phyloP scores from a whole-genome alignment of 2,329 filamentous ascomycete genomes.

The Incumbomyces lentus region DNA sequence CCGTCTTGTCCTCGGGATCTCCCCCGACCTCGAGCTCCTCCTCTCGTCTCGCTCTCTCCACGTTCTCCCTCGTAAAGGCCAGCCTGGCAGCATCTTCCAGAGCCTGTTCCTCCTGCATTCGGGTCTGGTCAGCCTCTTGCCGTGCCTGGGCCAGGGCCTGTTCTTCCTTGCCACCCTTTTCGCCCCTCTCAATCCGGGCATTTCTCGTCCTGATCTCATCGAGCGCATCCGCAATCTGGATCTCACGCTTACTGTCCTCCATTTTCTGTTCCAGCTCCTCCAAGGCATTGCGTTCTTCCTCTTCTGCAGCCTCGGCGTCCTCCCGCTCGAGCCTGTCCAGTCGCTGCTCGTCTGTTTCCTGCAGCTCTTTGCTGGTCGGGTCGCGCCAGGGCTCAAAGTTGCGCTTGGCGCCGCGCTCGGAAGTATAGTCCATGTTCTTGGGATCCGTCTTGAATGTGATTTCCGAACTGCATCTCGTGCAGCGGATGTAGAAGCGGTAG shows the following conservation, averaged over 20 bases:
- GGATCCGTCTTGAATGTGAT: conserved; percentile 94
- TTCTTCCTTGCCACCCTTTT: conserved; percentile 52
- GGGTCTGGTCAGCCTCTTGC: conserved; percentile 48
- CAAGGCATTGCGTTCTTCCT: conserved; percentile 82
- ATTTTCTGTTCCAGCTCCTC: conserved; percentile 90
- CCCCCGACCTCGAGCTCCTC: conserved; percentile 34
- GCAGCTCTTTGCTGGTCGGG: conserved; percentile 42
- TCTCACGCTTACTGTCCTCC: conserved; percentile 82
- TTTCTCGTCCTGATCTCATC: conserved; percentile 92
- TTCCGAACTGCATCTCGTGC: conserved; percentile 73
- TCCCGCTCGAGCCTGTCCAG: conserved; percentile 74
- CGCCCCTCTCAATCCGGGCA: conserved; percentile 70
- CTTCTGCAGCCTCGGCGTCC: conserved; percentile 51
- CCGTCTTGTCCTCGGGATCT: conserved; percentile 26
- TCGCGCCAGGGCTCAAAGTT: conserved; percentile 90
- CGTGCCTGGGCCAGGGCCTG: conserved; percentile 46
- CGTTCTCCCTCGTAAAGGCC: conserved; percentile 61
- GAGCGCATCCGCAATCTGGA: conserved; percentile 90
- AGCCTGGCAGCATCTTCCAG: conserved; percentile 69
- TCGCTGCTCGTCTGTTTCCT: conserved; percentile 80
- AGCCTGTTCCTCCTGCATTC: conserved; percentile 61
- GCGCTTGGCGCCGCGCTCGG: conserved; percentile 71
- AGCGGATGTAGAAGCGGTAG: conserved; percentile 82
- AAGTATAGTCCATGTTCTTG: conserved; percentile 83
- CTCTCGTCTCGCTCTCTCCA: conserved; percentile 42